A percentile compares a stretch with the other conserved stretches of the same genome.
Evolutionary conservation across 805 yeast genomes (phyloP).

Genomic region (Sugiyamaella mastotermitis): DNA sequence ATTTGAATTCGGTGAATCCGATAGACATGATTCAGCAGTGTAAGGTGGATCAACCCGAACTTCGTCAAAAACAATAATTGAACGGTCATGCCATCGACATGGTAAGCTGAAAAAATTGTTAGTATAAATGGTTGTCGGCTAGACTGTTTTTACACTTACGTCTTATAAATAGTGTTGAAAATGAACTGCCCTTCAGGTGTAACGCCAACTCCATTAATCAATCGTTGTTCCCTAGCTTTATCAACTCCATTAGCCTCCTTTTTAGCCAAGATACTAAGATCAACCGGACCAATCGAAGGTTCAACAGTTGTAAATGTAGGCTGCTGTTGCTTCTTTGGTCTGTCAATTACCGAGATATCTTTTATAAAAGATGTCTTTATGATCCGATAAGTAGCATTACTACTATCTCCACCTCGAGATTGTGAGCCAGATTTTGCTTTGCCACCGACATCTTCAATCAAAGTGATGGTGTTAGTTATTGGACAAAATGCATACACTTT

Average conservation of each 20-base stretch:
- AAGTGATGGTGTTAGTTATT: slow-evolving; percentile 37
- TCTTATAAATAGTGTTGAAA: slow-evolving; percentile 40
- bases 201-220: slow-evolving; percentile 32
- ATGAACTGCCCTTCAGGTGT: slow-evolving; percentile 39
- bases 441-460: slow-evolving; percentile 25
- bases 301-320: slow-evolving; percentile 27
- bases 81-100: slow-evolving; percentile 38
- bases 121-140: slow-evolving; percentile 14
- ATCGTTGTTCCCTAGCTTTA: slow-evolving; percentile 21
- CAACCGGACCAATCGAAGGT: slow-evolving; percentile 32
- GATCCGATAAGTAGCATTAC: slow-evolving; percentile 37
- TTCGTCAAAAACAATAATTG: slow-evolving; percentile 42
- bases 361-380: slow-evolving; percentile 55
- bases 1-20: slow-evolving; percentile 26
- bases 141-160: too few relatives aligned
- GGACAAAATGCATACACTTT: slow-evolving; percentile 56
- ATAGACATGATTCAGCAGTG: slow-evolving; percentile 27
- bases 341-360: slow-evolving; percentile 42
- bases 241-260: slow-evolving; percentile 25
- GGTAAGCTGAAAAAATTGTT: slow-evolving; percentile 29
- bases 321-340: slow-evolving; percentile 25
- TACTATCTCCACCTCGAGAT: slow-evolving; percentile 12
- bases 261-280: slow-evolving; percentile 26
- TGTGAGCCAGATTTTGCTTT: neutral
- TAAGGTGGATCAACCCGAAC: slow-evolving; percentile 43